phyloP scores from a whole-genome alignment of 352 stramenopile genomes.

The Globisporangium canariense region DNA sequence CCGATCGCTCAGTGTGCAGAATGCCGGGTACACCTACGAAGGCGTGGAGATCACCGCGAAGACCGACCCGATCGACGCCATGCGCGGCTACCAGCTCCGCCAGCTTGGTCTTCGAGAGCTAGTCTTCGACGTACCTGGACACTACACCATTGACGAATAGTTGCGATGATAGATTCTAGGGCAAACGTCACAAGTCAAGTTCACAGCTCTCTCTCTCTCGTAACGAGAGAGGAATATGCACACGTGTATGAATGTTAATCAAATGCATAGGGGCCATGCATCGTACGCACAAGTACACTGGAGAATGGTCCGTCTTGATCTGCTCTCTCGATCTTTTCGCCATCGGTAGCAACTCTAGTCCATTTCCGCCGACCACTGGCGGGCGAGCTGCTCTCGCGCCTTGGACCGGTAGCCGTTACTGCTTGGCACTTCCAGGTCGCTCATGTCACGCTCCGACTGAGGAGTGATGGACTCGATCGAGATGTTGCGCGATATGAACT shows the following conservation, averaged over 20 bases:
- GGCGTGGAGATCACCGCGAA: constrained; percentile 12
- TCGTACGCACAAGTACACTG: neutral
- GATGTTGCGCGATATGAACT: constrained; percentile 22
- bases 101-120: constrained; percentile 38
- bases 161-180: neutral
- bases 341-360: constrained; percentile 22
- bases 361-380: constrained; percentile 50
- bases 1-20: constrained; percentile 35
- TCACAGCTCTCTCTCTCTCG: neutral
- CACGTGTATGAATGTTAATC: constrained; percentile 7
- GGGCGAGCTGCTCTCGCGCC: constrained; percentile 53
- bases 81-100: constrained; percentile 57
- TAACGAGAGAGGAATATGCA: neutral
- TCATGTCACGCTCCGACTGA: constrained; percentile 21
- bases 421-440: constrained; percentile 40
- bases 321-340: neutral
- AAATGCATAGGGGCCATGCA: constrained; percentile 5
- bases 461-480: constrained; percentile 51
- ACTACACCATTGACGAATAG: constrained; percentile 47
- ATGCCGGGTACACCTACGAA: constrained; percentile 48
- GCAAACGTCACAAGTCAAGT: neutral
- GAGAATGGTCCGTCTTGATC: neutral
- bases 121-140: constrained; percentile 36
- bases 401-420: constrained; percentile 53
- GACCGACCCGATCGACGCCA: constrained; percentile 37